phyloP scores from a whole-genome alignment of 306 rosid genomes.

The Carpinus viminea region DNA sequence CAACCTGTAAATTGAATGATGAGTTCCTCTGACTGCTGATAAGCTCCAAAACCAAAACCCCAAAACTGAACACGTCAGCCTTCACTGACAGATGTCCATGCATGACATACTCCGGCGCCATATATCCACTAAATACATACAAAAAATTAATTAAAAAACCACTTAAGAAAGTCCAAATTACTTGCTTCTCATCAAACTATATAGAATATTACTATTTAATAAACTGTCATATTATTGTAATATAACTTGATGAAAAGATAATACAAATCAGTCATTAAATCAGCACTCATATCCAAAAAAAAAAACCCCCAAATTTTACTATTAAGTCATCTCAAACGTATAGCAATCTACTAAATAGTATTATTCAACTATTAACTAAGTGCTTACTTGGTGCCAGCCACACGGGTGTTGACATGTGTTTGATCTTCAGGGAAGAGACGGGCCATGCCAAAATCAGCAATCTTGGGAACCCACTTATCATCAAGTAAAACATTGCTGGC shows the following conservation, averaged over 20 bases:
- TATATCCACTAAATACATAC: conserved; percentile 55
- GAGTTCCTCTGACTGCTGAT: conserved; percentile 73
- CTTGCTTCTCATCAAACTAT: too few species aligned
- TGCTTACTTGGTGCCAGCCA: conserved; percentile 93
- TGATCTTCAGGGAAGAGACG: conserved; percentile 98
- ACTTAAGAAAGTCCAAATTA: not conserved
- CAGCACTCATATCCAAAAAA: too few species aligned
- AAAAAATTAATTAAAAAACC: conserved; percentile 1
- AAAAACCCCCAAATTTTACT: too few species aligned
- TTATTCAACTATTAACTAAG: not conserved
- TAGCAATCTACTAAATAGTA: too few species aligned
- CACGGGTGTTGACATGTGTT: conserved; percentile 86
- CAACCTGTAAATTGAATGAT: conserved; percentile 19
- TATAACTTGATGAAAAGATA: too few species aligned
- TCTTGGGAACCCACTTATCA: conserved; percentile 89
- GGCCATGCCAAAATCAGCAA: conserved; percentile 99
- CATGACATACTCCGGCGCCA: conserved; percentile 96
- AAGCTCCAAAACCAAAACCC: conserved; percentile 83
- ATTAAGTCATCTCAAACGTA: too few species aligned
- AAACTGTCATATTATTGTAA: too few species aligned
- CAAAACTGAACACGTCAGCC: conserved; percentile 90
- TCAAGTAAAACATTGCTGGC: conserved; percentile 89
- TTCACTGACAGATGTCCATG: conserved; percentile 71
- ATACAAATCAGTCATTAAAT: too few species aligned
- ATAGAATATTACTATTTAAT: too few species aligned